Evolutionary conservation across 2,329 filamentous ascomycete species (phyloP).

Genomic region (Diplodia sapinea): DNA sequence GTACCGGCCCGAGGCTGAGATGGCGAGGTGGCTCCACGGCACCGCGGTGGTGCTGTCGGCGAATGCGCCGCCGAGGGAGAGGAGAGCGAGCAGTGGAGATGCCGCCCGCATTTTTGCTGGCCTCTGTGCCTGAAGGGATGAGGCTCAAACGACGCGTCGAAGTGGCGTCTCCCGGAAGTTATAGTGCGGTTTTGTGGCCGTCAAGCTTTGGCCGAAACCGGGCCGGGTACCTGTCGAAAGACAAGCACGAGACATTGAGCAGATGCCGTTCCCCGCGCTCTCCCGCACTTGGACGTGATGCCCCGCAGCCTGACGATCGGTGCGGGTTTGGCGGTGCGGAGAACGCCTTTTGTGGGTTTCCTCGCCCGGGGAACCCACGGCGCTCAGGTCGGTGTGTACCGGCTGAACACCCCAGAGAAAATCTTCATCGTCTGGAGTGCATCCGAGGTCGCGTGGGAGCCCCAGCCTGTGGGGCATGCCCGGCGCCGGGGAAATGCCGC

Average conservation of each 20-base stretch:
- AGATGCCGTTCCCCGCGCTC: not conserved
- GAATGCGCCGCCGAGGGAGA: not conserved
- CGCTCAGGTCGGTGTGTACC: not conserved
- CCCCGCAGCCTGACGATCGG: not conserved
- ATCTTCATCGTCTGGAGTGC: not conserved
- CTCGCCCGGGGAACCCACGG: not conserved
- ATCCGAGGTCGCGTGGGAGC: not conserved
- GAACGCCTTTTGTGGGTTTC: slow-evolving; percentile 2
- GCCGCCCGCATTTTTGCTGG: not conserved
- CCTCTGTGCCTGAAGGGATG: too few relatives aligned
- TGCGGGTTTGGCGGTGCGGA: not conserved
- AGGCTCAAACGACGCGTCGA: not conserved
- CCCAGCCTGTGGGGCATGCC: not conserved
- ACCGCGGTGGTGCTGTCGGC: not conserved
- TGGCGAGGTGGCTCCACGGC: slow-evolving; percentile 3
- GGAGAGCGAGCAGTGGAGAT: not conserved
- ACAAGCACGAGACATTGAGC: not conserved
- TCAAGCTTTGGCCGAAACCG: not conserved
- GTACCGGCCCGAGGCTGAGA: slow-evolving; percentile 6
- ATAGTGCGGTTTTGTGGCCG: not conserved
- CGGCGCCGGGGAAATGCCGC: not conserved
- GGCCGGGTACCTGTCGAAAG: not conserved
- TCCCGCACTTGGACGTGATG: not conserved
- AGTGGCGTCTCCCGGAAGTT: not conserved
- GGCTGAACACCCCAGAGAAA: not conserved